Conservation (phyloP, 1,284 basidiomycete species). For the Cutaneotrichosporon sp. region DNA sequence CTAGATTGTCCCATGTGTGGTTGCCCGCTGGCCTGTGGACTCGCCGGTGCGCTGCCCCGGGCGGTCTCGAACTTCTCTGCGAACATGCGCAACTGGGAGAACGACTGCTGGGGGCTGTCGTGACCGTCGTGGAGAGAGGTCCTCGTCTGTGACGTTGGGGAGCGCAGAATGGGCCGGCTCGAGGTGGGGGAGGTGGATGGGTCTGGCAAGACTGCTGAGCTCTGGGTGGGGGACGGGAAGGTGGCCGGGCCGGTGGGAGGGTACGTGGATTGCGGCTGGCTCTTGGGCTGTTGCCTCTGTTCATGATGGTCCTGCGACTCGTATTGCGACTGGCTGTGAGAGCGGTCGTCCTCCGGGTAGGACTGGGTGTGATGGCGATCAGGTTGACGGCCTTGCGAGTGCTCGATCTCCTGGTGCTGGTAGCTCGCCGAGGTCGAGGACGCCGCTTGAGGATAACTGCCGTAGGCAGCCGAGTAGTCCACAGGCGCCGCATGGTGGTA, state of each 20-base stretch:
- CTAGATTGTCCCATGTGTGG: too few species aligned
- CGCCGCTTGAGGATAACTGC: neutral
- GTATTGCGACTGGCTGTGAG: too few species aligned
- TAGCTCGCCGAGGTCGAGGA: neutral
- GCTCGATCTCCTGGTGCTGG: neutral
- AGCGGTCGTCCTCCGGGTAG: too few species aligned
- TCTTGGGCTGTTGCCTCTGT: too few species aligned
- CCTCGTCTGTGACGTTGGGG: neutral
- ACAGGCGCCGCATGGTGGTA: neutral
- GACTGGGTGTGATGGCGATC: too few species aligned
- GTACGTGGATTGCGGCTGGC: neutral
- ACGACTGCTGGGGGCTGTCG: neutral
- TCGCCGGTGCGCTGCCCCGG: neutral
- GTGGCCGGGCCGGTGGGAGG: neutral
- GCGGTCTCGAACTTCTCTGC: neutral
- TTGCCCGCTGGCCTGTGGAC: neutral
- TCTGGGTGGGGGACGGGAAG: conserved; percentile 1
- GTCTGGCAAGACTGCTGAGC: neutral
- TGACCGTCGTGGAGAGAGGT: neutral
- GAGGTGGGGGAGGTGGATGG: neutral
- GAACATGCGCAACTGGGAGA: neutral
- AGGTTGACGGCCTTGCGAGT: too few species aligned
- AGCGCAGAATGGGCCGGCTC: neutral
- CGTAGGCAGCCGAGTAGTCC: neutral
- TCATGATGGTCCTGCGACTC: too few species aligned